These are phyloP conservation scores for Penicillium hesseltinei DNA, from an alignment of 2,329 filamentous ascomycete species.

Conservation along the genomic window DNA sequence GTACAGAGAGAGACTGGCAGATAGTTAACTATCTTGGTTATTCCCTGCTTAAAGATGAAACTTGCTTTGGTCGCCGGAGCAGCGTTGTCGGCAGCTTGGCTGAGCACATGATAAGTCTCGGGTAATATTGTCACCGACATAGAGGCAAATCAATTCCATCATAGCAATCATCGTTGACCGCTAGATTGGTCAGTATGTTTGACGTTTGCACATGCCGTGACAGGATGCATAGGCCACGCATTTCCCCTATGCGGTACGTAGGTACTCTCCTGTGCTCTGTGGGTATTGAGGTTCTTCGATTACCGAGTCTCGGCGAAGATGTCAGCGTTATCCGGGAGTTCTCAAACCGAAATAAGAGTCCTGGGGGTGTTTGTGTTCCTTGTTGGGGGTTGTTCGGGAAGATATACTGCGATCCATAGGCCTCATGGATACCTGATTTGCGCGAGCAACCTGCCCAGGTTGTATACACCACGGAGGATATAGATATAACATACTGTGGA, in stretches of 20 bases:
- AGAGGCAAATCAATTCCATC: neutral
- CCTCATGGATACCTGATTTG: neutral
- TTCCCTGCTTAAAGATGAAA: neutral
- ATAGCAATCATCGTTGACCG: neutral
- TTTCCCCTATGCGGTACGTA: neutral
- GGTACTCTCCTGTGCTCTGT: neutral
- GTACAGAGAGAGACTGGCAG: neutral
- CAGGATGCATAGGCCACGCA: neutral
- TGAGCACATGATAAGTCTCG: conserved; percentile 2
- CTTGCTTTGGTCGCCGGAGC: neutral
- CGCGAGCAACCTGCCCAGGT: neutral
- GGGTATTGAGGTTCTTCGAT: neutral
- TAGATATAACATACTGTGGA: neutral
- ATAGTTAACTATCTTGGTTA: neutral
- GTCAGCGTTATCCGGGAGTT: too few species aligned
- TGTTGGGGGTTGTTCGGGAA: neutral
- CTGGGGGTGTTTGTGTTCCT: neutral
- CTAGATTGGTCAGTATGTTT: neutral
- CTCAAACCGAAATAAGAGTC: neutral
- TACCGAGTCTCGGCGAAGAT: neutral
- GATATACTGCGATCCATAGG: neutral
- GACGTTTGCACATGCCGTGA: conserved; percentile 1
- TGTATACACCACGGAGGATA: neutral
- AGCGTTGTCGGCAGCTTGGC: neutral
- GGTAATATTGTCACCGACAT: neutral